phyloP scores from a whole-genome alignment of 2,329 filamentous ascomycete species.

The Graphilbum sp. region DNA sequence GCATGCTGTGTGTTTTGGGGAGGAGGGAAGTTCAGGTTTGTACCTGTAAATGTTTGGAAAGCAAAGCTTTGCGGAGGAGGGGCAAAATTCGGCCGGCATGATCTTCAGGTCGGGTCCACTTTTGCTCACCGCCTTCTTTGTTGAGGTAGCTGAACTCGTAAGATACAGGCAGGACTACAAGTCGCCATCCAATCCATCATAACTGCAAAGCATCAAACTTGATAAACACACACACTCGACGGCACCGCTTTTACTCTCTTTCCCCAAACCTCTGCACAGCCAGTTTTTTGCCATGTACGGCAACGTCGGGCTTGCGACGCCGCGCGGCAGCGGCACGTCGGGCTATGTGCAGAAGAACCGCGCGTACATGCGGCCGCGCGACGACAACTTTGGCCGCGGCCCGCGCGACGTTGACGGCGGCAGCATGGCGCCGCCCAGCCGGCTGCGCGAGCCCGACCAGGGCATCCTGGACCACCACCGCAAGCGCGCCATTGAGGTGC shows the following conservation, averaged over 20 bases:
- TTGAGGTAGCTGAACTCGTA: neutral
- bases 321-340: constrained; percentile 86
- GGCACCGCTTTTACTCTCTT: no score
- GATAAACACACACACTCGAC: no score
- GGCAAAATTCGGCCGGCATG: neutral
- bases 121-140: neutral
- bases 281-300: constrained; percentile 80
- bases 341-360: constrained; percentile 96
- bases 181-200: no score
- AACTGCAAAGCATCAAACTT: no score
- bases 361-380: constrained; percentile 72
- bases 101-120: neutral
- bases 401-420: constrained; percentile 62
- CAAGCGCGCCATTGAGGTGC: constrained; percentile 79
- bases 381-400: constrained; percentile 53
- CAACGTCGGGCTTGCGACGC: constrained; percentile 91
- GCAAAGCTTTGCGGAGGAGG: no score
- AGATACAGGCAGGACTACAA: no score
- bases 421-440: constrained; percentile 53
- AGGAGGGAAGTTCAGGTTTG: no score
- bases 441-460: constrained; percentile 71
- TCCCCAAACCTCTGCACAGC: no score
- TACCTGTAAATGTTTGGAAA: no score
- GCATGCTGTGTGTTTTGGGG: constrained; percentile 13
- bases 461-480: constrained; percentile 90